Evolutionary conservation across 2,329 filamentous ascomycete genomes (phyloP), one percentile per base, ranked within the genome.

Genomic region (Verticillium nubilum): DNA sequence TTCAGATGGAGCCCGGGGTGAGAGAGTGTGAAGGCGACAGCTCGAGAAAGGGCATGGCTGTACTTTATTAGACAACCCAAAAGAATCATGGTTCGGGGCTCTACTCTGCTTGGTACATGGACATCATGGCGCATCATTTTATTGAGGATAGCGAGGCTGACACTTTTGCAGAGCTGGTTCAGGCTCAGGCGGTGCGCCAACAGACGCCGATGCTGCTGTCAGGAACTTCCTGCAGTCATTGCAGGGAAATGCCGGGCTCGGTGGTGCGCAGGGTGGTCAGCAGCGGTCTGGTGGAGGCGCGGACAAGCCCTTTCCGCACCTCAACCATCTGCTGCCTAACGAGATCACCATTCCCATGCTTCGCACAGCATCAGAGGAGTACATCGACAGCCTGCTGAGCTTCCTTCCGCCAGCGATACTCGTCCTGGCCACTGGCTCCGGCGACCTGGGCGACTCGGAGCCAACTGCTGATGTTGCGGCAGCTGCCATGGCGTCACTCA

Each of bases 191-290:
- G 42, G 42, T 23, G 42, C 42, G 42, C 42, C 42, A 26, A 58
- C 82, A 61, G 89, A 96, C 76, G 87, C 92, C 68, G 87, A 88
- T 59, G 83, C 86, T 47, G 86, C 91, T 62, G 91, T 98, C 65
- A 90, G 92, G 70, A 93, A 94, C 75, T 93, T 99, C 73, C 83
- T 98, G 67, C 86, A 89, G 62, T 97, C 94, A 4, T 80, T 98
- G 63, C 85, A 87, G 69, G 83, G 86, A 61, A 79, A 80, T 31
- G 72, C 78, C 28, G 72, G 74, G 55, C 64, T 76, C 55, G 69
- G 76, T 64, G 72, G 72, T 62, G 54, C 59, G 47, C 61, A 60
- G 12, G 70, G 67, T 28, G 72, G 73, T 62, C 70, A 69, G 56
- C 61, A 70, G 58, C 71, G 69, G 61, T 68, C 71, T 52, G 68